Conservation (phyloP, 768 basidiomycete genomes). For the Mycena filopes region DNA sequence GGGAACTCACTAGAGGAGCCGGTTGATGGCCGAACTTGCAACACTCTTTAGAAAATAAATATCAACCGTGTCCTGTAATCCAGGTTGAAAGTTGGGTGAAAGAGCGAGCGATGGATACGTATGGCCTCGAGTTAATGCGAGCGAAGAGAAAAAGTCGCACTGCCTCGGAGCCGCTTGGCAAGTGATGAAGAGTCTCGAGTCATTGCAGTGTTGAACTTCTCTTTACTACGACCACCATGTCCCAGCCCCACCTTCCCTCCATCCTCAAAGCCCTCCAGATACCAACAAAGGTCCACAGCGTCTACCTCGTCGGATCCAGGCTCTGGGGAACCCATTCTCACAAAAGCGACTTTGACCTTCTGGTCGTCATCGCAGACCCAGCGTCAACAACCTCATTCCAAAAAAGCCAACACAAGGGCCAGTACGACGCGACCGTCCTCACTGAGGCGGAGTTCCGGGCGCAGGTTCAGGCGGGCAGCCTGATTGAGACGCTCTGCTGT, state of each 20-base stretch:
- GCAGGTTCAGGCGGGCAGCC: constrained; percentile 31
- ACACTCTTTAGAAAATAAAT: no score
- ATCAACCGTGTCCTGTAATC: no score
- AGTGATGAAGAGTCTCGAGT: no score
- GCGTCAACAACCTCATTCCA: neutral
- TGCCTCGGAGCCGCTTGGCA: no score
- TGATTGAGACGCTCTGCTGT: constrained; percentile 40
- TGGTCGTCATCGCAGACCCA: constrained; percentile 31
- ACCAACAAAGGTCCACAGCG: constrained; percentile 16
- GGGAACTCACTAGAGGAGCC: no score
- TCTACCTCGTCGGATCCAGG: constrained; percentile 36
- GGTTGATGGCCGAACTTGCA: neutral
- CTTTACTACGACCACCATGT: no score
- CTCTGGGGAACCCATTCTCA: constrained; percentile 37
- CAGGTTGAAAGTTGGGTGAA: no score
- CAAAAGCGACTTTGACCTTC: constrained; percentile 36
- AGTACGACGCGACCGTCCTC: constrained; percentile 37
- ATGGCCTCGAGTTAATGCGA: no score
- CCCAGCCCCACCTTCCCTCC: neutral
- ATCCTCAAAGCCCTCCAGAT: constrained; percentile 17
- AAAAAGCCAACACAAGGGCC: constrained; percentile 38
- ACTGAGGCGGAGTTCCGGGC: constrained; percentile 32
- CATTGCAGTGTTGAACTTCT: no score
- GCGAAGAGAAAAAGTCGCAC: no score
- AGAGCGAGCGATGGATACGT: no score